phyloP scores from a whole-genome alignment of 2,329 filamentous ascomycete genomes.

The Fusarium sororula region DNA sequence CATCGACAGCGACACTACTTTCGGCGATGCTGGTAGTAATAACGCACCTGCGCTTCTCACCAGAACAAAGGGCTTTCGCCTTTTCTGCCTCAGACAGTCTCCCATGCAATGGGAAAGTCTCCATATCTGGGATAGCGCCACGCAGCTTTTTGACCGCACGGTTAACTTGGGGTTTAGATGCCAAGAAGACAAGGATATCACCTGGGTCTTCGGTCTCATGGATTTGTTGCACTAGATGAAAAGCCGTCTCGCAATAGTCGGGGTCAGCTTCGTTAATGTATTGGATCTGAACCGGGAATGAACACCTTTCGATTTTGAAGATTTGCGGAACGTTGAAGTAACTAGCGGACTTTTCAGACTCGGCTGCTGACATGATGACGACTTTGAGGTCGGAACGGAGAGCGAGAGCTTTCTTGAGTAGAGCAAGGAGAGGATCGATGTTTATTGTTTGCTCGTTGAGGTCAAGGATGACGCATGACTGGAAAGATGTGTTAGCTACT shows the following conservation, averaged over 20 bases:
- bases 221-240: rapidly evolving
- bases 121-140: not conserved
- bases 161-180: not conserved
- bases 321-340: not conserved
- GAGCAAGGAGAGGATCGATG: not conserved
- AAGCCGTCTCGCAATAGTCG: not conserved
- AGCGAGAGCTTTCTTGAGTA: not conserved
- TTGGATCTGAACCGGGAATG: not conserved
- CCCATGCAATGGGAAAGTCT: not conserved
- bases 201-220: not conserved
- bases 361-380: not conserved
- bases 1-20: not conserved
- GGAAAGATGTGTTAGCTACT: not conserved
- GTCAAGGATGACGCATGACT: not conserved
- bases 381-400: not conserved
- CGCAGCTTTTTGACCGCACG: not conserved
- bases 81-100: not conserved
- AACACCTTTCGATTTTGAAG: not conserved
- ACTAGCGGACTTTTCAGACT: not conserved
- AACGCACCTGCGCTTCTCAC: not conserved
- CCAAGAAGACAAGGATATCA: not conserved
- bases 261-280: rapidly evolving
- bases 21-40: not conserved
- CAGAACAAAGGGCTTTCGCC: not conserved
- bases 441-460: not conserved